Conservation (phyloP, 2,329 filamentous ascomycete genomes). For the Diaporthe longicolla region DNA sequence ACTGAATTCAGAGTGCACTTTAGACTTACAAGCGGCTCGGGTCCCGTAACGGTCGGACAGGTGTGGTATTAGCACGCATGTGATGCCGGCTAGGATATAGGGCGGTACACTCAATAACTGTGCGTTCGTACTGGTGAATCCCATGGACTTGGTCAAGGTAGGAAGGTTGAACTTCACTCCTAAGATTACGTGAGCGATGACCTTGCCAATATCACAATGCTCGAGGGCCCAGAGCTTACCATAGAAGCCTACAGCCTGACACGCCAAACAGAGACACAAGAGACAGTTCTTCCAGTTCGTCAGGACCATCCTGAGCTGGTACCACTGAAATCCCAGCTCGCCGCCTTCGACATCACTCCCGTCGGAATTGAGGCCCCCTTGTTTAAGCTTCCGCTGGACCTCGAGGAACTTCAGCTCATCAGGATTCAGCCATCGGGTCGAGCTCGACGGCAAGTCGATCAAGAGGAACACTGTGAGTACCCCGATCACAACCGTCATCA, state of each 20-base stretch:
- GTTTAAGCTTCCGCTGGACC: conserved; percentile 26
- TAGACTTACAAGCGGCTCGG: conserved; percentile 1
- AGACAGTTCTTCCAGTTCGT: conserved; percentile 22
- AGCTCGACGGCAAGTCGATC: conserved; percentile 26
- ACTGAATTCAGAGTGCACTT: not conserved
- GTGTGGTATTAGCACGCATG: conserved; percentile 6
- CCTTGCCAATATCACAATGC: not conserved
- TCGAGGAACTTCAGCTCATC: conserved; percentile 29
- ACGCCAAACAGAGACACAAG: not conserved
- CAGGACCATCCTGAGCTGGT: conserved; percentile 19
- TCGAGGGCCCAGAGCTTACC: not conserved
- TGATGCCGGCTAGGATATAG: conserved; percentile 9
- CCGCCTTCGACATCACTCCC: conserved; percentile 31
- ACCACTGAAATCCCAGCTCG: conserved; percentile 18
- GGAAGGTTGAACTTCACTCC: conserved; percentile 28
- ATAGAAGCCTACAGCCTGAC: conserved; percentile 24
- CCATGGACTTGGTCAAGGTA: conserved; percentile 25
- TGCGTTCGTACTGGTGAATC: conserved; percentile 31
- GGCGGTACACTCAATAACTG: conserved; percentile 27
- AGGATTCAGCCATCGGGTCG: conserved; percentile 16
- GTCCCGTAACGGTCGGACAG: conserved; percentile 15
- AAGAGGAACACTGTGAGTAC: conserved; percentile 46
- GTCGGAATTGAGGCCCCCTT: conserved; percentile 11
- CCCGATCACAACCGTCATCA: conserved; percentile 59
- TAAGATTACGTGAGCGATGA: not conserved